Percentiles rank a stretch among this genome's conserved stretches.
Conservation (phyloP, 164 flowering plant genomes). For the Annona cherimola region DNA sequence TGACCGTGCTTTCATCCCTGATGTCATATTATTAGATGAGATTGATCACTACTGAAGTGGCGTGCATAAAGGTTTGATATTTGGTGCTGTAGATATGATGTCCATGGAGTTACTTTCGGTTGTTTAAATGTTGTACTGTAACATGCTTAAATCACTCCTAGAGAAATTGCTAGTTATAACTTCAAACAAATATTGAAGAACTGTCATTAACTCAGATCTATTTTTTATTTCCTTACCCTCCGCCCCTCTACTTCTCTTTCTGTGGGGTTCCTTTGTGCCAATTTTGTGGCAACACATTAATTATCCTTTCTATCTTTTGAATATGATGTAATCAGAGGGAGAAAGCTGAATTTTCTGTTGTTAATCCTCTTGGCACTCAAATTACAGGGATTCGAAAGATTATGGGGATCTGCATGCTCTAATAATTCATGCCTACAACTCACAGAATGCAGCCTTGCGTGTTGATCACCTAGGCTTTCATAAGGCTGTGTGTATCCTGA, state of each 20-base stretch:
- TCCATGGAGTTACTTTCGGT: background rate
- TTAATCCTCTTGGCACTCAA: conserved; percentile 39
- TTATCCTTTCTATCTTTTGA: background rate
- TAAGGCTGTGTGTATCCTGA: conserved; percentile 82
- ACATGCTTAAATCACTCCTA: background rate
- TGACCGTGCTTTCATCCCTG: background rate
- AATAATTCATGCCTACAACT: conserved; percentile 82
- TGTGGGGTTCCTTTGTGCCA: background rate
- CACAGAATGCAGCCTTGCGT: conserved; percentile 50
- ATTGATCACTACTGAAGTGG: background rate
- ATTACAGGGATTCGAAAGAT: conserved; percentile 71
- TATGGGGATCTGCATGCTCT: conserved; percentile 76
- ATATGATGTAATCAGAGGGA: conserved; percentile 10
- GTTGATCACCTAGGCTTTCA: conserved; percentile 92
- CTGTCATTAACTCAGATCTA: background rate
- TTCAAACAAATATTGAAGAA: background rate
- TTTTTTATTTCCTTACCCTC: background rate
- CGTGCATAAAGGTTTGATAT: background rate
- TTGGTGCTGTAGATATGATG: background rate
- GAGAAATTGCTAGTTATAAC: background rate
- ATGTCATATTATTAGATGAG: background rate
- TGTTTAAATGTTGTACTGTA: background rate
- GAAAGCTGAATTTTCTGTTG: conserved; percentile 26
- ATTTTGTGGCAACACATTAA: background rate
- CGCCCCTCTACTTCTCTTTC: background rate